Base-by-base conservation (phyloP, 345 rosid genomes). In the Brassica carinata region DNA sequence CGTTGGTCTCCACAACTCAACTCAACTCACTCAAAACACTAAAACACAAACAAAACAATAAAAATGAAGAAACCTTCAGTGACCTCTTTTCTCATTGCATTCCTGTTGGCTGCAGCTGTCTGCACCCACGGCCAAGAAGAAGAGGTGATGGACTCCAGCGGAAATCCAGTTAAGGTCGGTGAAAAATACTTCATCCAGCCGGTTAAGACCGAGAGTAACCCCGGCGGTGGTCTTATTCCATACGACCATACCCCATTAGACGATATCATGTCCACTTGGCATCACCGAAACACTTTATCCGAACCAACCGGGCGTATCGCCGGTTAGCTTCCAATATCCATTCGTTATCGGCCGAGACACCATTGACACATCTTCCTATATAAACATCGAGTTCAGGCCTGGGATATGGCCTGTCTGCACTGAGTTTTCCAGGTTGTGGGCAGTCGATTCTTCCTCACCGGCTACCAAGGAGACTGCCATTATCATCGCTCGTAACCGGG, bases 161-260 rank as follows among this genome's bases (percentile, higher is more conserved):
- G 71, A 45, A 9, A 63, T 8, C 0, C 5, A 2, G 3, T 62
- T 63, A 0, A 2, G 13, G 0, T 4, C 0, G 34, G 38, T 5
- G 0, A 13, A 18, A 0, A 14, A 51, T 77, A 77, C 81, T 48
- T 45, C 15, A 77, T 77, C 18, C 80, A 59, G 48, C 74, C 62
- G 48, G 38, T 62, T n/a, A 14, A 48, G 15, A 3, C 17, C 57
- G 0, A 2, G 2, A 27, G 40, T 0, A 10, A 45, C 14, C 58
- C 23, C 2, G 74, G 62, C 8, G 76, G 71, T 48, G 70, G 64
- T 69, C 76, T 70, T 70, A 64, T 70, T 26, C 81, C 81, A 62
- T 53, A 48, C 7, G 2, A 63, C 4, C 0, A 1, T 40, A 0
- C 1, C 3, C 1, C 0, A 5, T 31, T 33, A 19, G 23, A 19